Base-by-base conservation (phyloP, 768 basidiomycete species). In the Saitozyma sp. region DNA sequence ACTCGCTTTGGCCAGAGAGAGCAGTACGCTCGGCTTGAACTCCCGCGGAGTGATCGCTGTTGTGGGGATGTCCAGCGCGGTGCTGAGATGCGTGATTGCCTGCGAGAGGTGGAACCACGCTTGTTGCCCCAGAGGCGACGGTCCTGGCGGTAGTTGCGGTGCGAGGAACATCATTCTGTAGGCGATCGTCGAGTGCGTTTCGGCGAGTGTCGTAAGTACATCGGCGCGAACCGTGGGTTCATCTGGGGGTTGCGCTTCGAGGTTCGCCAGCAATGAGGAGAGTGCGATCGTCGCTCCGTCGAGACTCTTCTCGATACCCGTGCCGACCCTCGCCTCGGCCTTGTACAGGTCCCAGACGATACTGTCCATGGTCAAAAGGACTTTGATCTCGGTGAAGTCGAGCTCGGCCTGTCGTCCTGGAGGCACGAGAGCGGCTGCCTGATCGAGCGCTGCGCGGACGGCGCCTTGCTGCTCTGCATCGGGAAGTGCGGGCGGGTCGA, bases 321-420 rank as follows among this genome's bases (percentile, higher is more conserved):
- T 59, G 6, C 66, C 68, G 14, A 59, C 54, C 37, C 52, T 53
- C 9, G 75, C 75, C 59, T 74, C 59, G 8, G 58, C 41, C 42
- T 66, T 65, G 60, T 57, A 70, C 39, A 69, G 46, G 17, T 72
- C 72, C 70, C 72, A 76, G 6, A 76, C 66, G 51, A 76, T 68
- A 42, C 62, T 56, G 53, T 76, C 75, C 57, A 72, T 58, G 6
- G 64, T 42, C 4, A 76, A 49, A 8, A 76, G 54, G 38, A 74
- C 68, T 51, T 73, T 69, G 57, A 76, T 74, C 54, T 76, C 75
- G 10, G 55, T 54, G 9, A 76, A 41, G 48, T 76, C 75, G n/a
- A 76, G 58, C 63, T 76, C 72, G 11, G 72, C 66, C 59, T 76
- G 72, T 59, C 70, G 56, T 9, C 64, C 64, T 3, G 65, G 49